Base-by-base conservation (phyloP, 2,329 filamentous ascomycete genomes). In the Graphilbum sp. region DNA sequence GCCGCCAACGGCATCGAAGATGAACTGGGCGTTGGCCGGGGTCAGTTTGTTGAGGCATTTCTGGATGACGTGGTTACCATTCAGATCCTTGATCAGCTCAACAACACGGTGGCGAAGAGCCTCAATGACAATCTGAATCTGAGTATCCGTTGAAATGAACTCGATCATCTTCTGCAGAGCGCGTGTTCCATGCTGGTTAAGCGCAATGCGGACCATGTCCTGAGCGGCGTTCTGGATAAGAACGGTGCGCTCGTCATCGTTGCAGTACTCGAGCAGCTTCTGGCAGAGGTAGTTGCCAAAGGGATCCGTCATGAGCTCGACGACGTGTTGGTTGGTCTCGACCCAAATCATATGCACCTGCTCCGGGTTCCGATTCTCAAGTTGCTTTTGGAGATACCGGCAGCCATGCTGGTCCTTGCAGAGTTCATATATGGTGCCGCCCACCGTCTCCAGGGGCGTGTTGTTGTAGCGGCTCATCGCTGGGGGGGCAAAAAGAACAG, bases 151-250 rank as follows among this genome's bases (percentile, higher is more conserved):
- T 37, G 79, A 82, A 52, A 98, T 83, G 55, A 84, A 92, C 60
- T 98, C 90, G 47, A 98, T 98, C 90, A 98, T 98, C 70, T 96
- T 98, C 64, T 98, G 90, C 42, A 98, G 64, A 45, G 90, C 90
- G 38, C 90, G 78, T 42, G 90, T 98, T 48, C 90, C 90, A 56
- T 98, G 90, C 62, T 95, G 88, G 60, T 98, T 96, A 43, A 96
- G 66, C 20, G 90, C 90, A 52, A 98, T 95, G 50, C 79, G 79
- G 19, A 93, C 85, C 67, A 98, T 83, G 45, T 88, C 78, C 38
- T 77, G 71, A 16, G 85, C 75, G 31, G 90, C 86, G 50, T 93
- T 94, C 58, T 87, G 77, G 50, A 98, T 92, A 45, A 98, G 72
- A 32, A 78, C 75, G 38, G 88, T 96, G 47, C 90, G 85, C 64